phyloP scores from a whole-genome alignment of 2,329 filamentous ascomycete genomes.

The Ophiostoma himal-ulmi region DNA sequence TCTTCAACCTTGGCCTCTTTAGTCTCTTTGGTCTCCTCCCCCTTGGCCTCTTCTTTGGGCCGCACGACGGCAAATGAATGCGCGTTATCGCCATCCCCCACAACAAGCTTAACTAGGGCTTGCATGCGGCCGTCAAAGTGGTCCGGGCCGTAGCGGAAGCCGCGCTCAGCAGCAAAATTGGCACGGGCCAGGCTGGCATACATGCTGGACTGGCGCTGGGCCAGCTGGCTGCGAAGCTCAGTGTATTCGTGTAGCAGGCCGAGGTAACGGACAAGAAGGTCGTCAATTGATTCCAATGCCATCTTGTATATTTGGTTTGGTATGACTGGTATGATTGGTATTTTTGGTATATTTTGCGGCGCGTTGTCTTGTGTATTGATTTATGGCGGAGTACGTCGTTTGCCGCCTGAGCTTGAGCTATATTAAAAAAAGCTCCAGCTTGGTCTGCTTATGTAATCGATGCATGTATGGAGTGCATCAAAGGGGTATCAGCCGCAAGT shows the following conservation, averaged over 20 bases:
- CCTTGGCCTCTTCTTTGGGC: background rate
- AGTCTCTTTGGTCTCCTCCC: constrained; percentile 3
- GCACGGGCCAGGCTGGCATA: constrained; percentile 62
- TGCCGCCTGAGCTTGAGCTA: background rate
- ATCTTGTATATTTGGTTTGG: constrained; percentile 25
- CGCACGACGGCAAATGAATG: constrained; percentile 21
- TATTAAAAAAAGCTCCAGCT: background rate
- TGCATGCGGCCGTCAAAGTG: constrained; percentile 70
- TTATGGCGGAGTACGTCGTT: background rate
- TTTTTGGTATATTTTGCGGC: background rate
- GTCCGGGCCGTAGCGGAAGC: constrained; percentile 61
- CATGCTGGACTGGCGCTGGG: constrained; percentile 49
- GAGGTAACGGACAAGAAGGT: constrained; percentile 60
- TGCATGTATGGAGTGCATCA: background rate
- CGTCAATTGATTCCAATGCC: constrained; percentile 48
- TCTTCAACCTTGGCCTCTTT: constrained; percentile 3
- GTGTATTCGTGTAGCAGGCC: constrained; percentile 62
- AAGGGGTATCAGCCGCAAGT: too few species aligned
- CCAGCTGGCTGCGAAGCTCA: constrained; percentile 49
- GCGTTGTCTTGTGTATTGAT: background rate
- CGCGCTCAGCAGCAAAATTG: constrained; percentile 63
- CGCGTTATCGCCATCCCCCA: constrained; percentile 20
- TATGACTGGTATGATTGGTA: too few species aligned
- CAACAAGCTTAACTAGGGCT: constrained; percentile 45
- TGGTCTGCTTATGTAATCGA: background rate